These are phyloP conservation scores for Coleophoma crateriformis DNA, from an alignment of 2,329 filamentous ascomycete genomes.

Conservation along the genomic window DNA sequence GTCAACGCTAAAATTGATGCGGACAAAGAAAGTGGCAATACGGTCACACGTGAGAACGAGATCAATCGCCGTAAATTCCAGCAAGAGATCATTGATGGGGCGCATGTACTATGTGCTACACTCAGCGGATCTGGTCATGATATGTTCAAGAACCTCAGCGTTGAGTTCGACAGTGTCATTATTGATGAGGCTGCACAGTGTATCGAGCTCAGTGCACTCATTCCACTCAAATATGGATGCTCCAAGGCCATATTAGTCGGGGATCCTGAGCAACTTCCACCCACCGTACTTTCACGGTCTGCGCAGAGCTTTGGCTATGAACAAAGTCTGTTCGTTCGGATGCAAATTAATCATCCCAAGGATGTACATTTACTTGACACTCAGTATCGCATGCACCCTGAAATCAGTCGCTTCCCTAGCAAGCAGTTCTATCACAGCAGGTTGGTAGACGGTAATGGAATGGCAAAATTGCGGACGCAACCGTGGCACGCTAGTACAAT, in stretches of 20 bases:
- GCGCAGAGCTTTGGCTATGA: slow-evolving; percentile 92
- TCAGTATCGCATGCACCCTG: slow-evolving; percentile 98
- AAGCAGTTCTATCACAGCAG: slow-evolving; percentile 86
- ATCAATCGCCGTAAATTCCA: slow-evolving; percentile 79
- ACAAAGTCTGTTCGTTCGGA: slow-evolving; percentile 95
- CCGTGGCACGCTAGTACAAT: slow-evolving; percentile 82
- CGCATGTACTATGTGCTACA: slow-evolving; percentile 91
- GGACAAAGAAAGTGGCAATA: slow-evolving; percentile 79
- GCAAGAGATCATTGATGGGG: slow-evolving; percentile 83
- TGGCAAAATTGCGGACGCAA: slow-evolving; percentile 68
- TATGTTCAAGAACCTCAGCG: slow-evolving; percentile 89
- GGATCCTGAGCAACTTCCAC: slow-evolving; percentile 94
- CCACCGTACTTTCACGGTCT: slow-evolving; percentile 90
- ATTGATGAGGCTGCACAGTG: slow-evolving; percentile 98
- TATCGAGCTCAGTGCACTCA: slow-evolving; percentile 92
- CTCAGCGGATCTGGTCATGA: slow-evolving; percentile 95
- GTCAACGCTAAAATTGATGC: slow-evolving; percentile 83
- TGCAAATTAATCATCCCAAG: slow-evolving; percentile 86
- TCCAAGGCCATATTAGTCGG: slow-evolving; percentile 95
- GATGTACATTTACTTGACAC: slow-evolving; percentile 93
- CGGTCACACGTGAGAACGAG: slow-evolving; percentile 76
- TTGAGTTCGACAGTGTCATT: slow-evolving; percentile 97
- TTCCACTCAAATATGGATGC: slow-evolving; percentile 95
- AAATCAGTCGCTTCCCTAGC: slow-evolving; percentile 89
- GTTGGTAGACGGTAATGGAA: slow-evolving; percentile 78